Evolutionary conservation across 805 yeast genomes (phyloP).

Genomic region (Cyberlindnera euphorbiae): DNA sequence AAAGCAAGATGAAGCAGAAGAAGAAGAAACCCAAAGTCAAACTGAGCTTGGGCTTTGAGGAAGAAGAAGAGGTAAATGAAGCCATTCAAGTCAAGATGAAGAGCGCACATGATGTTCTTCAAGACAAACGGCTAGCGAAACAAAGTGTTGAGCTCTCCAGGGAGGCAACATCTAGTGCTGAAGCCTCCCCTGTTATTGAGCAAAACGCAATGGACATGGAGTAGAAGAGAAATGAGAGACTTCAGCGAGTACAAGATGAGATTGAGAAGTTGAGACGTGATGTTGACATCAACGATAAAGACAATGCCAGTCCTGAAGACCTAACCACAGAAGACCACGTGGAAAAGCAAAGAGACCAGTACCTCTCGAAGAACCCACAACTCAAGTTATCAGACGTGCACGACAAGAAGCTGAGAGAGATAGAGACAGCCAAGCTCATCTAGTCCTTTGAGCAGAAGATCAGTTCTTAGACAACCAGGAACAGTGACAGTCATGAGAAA

Average conservation of each 20-base stretch:
- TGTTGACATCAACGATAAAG: neutral
- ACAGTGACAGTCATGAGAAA: too few relatives aligned
- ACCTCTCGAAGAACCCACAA: too few relatives aligned
- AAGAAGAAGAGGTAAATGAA: constrained; percentile 23
- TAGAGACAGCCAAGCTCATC: constrained; percentile 25
- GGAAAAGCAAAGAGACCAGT: too few relatives aligned
- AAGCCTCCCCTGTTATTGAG: neutral
- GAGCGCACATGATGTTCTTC: constrained; percentile 37
- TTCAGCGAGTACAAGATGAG: neutral
- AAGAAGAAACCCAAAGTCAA: constrained; percentile 30
- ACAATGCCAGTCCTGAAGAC: too few relatives aligned
- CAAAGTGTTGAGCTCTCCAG: too few relatives aligned
- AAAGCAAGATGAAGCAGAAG: constrained; percentile 14
- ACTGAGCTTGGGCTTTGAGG: constrained; percentile 27
- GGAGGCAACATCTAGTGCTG: constrained; percentile 1
- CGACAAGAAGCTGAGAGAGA: constrained; percentile 21
- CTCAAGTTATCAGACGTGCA: neutral
- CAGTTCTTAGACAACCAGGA: too few relatives aligned
- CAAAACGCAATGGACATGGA: neutral
- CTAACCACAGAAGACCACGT: too few relatives aligned
- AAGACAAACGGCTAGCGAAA: constrained; percentile 23
- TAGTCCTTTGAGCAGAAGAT: constrained; percentile 26
- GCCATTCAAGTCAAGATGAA: constrained; percentile 31
- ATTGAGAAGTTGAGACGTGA: constrained; percentile 3
- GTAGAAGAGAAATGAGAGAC: neutral